Conservation (phyloP, 495 filamentous ascomycete species). For the Penicillium steckii region DNA sequence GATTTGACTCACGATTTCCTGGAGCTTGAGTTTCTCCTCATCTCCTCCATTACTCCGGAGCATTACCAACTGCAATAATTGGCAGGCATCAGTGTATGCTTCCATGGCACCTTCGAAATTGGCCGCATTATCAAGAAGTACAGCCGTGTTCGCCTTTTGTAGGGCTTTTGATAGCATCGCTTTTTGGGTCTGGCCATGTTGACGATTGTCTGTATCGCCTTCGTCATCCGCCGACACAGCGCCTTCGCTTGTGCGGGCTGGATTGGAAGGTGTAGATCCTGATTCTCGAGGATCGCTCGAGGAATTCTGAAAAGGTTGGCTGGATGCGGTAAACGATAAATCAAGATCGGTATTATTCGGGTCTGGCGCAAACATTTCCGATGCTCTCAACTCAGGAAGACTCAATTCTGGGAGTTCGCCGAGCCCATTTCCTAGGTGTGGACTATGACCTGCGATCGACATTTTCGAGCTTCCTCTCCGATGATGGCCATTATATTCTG, state of each 20-base stretch:
- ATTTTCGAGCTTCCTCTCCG: slow-evolving; percentile 54
- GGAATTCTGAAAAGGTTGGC: slow-evolving; percentile 19
- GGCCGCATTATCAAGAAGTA: slow-evolving; percentile 89
- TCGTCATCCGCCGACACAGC: slow-evolving; percentile 27
- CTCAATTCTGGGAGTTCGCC: slow-evolving; percentile 20
- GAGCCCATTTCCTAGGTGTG: slow-evolving; percentile 7
- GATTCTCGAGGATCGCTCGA: slow-evolving; percentile 13
- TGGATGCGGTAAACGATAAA: slow-evolving; percentile 25
- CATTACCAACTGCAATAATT: slow-evolving; percentile 84
- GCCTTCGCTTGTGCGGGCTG: slow-evolving; percentile 23
- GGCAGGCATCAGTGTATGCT: slow-evolving; percentile 87
- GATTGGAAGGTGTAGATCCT: background rate
- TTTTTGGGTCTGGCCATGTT: slow-evolving; percentile 67
- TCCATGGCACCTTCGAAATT: slow-evolving; percentile 91
- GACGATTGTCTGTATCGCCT: slow-evolving; percentile 31
- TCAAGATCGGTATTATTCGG: slow-evolving; percentile 19
- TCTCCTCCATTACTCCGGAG: slow-evolving; percentile 73
- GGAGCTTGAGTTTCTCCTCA: slow-evolving; percentile 78
- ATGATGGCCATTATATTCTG: slow-evolving; percentile 33
- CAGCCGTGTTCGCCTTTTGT: slow-evolving; percentile 92
- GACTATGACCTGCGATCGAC: slow-evolving; percentile 42
- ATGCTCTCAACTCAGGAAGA: slow-evolving; percentile 21
- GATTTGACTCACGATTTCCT: slow-evolving; percentile 73
- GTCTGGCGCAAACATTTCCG: slow-evolving; percentile 20
- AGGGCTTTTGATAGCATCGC: slow-evolving; percentile 90